phyloP scores from a whole-genome alignment of 768 basidiomycete species.

The Calocera viscosa region DNA sequence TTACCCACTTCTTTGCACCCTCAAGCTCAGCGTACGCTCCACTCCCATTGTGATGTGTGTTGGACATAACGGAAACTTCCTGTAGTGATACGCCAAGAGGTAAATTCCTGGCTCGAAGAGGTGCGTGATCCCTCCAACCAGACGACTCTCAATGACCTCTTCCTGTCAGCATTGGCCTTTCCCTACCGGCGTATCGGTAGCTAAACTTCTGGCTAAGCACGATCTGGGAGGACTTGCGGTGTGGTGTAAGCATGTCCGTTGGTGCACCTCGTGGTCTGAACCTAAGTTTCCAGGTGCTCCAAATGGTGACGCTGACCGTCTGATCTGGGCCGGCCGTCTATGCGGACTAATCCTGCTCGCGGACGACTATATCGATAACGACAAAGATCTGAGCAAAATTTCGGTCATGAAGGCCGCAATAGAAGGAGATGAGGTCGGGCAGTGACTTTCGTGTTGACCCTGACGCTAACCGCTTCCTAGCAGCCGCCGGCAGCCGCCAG shows the following conservation, averaged over 20 bases:
- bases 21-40: not conserved
- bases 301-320: not conserved
- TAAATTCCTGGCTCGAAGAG: not conserved
- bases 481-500: not conserved
- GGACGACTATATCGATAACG: constrained; percentile 3
- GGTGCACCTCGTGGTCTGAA: not conserved
- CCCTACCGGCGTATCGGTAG: not conserved
- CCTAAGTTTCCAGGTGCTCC: not conserved
- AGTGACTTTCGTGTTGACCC: not conserved
- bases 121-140: not conserved
- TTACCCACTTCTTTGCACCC: not conserved
- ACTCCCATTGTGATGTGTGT: too few relatives aligned
- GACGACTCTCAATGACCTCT: not conserved
- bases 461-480: not conserved
- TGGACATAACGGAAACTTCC: too few relatives aligned
- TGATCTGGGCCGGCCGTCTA: not conserved
- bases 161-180: not conserved
- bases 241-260: not conserved
- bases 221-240: not conserved
- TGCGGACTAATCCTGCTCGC: not conserved
- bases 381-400: not conserved
- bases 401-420: not conserved
- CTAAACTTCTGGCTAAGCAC: not conserved
- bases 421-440: not conserved
- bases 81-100: not conserved